A percentile compares a stretch with the other conserved stretches of the same genome.
These are phyloP conservation scores for Colletotrichum liaoningense DNA, from an alignment of 2,329 filamentous ascomycete genomes.

Conservation along the genomic window DNA sequence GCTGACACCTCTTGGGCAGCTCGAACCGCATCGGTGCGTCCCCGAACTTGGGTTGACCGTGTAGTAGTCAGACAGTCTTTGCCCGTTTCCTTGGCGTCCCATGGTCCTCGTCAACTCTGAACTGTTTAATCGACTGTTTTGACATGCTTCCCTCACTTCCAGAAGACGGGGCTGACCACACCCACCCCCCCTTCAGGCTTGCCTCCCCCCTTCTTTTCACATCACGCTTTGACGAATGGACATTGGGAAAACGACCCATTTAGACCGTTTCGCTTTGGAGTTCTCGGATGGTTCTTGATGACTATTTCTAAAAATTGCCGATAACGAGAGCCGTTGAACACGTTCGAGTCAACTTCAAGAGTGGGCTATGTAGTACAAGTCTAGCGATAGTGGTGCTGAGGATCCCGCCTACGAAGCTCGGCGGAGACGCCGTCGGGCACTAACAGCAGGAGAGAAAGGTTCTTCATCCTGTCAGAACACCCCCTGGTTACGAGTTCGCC, in stretches of 20 bases:
- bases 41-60: neutral
- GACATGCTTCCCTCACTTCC: constrained; percentile 12
- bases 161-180: neutral
- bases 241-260: neutral
- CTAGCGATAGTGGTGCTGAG: neutral
- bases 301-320: neutral
- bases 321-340: neutral
- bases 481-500: neutral
- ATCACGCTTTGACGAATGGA: neutral
- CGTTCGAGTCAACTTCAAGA: neutral
- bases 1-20: constrained; percentile 11
- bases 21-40: constrained; percentile 1
- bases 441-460: constrained; percentile 1
- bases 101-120: constrained; percentile 6
- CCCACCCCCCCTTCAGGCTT: neutral
- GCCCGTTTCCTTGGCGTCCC: constrained; percentile 3
- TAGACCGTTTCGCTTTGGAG: neutral
- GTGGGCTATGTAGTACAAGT: neutral
- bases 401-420: neutral
- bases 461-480: neutral
- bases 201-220: neutral
- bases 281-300: neutral
- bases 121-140: neutral
- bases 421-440: constrained; percentile 14
- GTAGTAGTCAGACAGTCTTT: neutral